Evolutionary conservation across 805 yeast species (phyloP).

Genomic region (Metschnikowia continentalis): DNA sequence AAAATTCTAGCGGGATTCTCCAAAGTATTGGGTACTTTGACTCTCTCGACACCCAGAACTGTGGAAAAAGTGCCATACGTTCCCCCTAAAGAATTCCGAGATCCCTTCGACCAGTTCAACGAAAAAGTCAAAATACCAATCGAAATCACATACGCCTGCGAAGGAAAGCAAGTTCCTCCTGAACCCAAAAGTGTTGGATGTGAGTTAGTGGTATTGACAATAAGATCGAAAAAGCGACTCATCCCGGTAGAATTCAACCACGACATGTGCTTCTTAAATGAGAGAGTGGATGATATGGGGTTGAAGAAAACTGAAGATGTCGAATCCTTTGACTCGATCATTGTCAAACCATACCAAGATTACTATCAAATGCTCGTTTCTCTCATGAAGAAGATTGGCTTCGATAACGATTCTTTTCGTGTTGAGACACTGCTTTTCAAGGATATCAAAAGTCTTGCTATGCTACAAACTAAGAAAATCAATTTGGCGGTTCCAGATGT

Average conservation of each 20-base stretch:
- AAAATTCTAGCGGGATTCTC: constrained; percentile 31
- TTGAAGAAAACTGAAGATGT: constrained; percentile 15
- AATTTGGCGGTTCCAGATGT: constrained; percentile 24
- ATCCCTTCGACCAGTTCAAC: constrained; percentile 11
- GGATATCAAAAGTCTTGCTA: constrained; percentile 35
- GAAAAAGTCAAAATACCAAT: constrained; percentile 29
- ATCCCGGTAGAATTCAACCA: constrained; percentile 40
- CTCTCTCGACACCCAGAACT: constrained; percentile 34
- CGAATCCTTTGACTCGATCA: constrained; percentile 30
- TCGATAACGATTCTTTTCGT: constrained; percentile 23
- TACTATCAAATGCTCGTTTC: constrained; percentile 23
- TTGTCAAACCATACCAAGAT: constrained; percentile 30
- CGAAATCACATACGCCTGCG: constrained; percentile 26
- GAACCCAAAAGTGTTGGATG: constrained; percentile 31
- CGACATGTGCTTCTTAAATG: constrained; percentile 36
- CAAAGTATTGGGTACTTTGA: constrained; percentile 28
- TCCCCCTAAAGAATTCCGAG: constrained; percentile 30
- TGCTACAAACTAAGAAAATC: constrained; percentile 32
- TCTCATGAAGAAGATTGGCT: constrained; percentile 32
- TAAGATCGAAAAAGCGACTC: constrained; percentile 30
- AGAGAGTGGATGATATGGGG: constrained; percentile 26
- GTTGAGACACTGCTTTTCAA: constrained; percentile 35
- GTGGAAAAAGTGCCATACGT: constrained; percentile 27
- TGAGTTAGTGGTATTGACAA: constrained; percentile 35
- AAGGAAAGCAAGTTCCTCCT: constrained; percentile 20